Conservation (phyloP, 2,329 filamentous ascomycete genomes). For the Aspergillus eucalypticola region DNA sequence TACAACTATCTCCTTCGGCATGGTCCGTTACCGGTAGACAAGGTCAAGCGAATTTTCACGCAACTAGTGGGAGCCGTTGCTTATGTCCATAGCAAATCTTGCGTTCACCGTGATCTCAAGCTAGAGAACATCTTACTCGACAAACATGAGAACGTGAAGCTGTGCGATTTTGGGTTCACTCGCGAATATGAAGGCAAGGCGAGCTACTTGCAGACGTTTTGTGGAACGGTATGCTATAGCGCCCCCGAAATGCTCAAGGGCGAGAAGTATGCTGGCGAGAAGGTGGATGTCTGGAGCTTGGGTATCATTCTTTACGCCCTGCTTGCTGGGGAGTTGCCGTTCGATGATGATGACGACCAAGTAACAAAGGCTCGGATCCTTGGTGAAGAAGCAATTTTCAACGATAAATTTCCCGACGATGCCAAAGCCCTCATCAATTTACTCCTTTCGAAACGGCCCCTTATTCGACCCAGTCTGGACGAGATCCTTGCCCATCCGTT, state of each 20-base stretch:
- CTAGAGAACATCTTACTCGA: slow-evolving; percentile 95
- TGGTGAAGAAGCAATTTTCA: slow-evolving; percentile 80
- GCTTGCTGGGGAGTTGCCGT: slow-evolving; percentile 79
- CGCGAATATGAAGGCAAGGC: slow-evolving; percentile 94
- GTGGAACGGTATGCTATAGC: slow-evolving; percentile 95
- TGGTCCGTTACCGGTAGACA: slow-evolving; percentile 77
- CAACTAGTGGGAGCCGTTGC: slow-evolving; percentile 92
- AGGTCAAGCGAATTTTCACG: slow-evolving; percentile 93
- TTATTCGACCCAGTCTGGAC: slow-evolving; percentile 75
- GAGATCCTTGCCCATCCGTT: slow-evolving; percentile 90
- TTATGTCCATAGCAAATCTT: slow-evolving; percentile 93
- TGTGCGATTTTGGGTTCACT: slow-evolving; percentile 98
- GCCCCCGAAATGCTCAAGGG: slow-evolving; percentile 98
- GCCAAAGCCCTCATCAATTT: slow-evolving; percentile 74
- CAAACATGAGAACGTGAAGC: slow-evolving; percentile 94
- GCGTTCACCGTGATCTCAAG: slow-evolving; percentile 95
- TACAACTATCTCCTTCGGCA: slow-evolving; percentile 93
- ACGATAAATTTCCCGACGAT: slow-evolving; percentile 74
- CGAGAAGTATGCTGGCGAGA: slow-evolving; percentile 96
- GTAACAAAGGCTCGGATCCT: slow-evolving; percentile 83
- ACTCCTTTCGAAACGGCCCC: slow-evolving; percentile 86
- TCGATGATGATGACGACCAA: slow-evolving; percentile 92
- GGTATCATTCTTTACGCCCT: slow-evolving; percentile 87
- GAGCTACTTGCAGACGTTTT: slow-evolving; percentile 95
- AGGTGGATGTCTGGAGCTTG: slow-evolving; percentile 98